A percentile compares a stretch with the other conserved stretches of the same genome.
Conservation (phyloP, 495 filamentous ascomycete genomes). For the Annulohypoxylon nitens region DNA sequence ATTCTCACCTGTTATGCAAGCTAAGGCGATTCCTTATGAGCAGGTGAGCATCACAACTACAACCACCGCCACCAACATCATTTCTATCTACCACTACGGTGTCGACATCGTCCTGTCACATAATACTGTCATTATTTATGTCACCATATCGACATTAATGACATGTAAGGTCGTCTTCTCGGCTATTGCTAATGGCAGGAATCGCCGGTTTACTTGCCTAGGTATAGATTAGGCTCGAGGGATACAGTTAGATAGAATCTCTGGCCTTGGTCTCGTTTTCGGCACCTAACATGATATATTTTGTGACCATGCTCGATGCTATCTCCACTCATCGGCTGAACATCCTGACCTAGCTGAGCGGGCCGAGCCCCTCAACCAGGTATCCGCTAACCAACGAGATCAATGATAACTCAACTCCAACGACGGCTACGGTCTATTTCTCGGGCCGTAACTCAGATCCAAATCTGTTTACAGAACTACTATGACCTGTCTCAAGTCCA, state of each 20-base stretch:
- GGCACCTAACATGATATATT: neutral
- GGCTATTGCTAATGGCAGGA: neutral
- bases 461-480: neutral
- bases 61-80: constrained; percentile 6
- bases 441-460: constrained; percentile 21
- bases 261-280: neutral
- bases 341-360: neutral
- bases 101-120: constrained; percentile 9
- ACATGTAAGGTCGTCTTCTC: neutral
- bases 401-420: neutral
- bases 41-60: neutral
- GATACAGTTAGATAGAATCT: neutral
- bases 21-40: neutral
- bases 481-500: neutral
- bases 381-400: constrained; percentile 9
- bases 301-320: neutral
- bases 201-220: neutral
- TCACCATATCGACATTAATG: neutral
- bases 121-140: constrained; percentile 7
- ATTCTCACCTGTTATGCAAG: neutral
- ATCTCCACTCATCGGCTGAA: neutral
- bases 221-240: neutral
- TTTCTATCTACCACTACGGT: neutral
- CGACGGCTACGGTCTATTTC: neutral
- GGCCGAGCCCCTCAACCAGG: constrained; percentile 11